Base-by-base conservation (phyloP, 805 yeast genomes). In the Candida wancherniae region DNA sequence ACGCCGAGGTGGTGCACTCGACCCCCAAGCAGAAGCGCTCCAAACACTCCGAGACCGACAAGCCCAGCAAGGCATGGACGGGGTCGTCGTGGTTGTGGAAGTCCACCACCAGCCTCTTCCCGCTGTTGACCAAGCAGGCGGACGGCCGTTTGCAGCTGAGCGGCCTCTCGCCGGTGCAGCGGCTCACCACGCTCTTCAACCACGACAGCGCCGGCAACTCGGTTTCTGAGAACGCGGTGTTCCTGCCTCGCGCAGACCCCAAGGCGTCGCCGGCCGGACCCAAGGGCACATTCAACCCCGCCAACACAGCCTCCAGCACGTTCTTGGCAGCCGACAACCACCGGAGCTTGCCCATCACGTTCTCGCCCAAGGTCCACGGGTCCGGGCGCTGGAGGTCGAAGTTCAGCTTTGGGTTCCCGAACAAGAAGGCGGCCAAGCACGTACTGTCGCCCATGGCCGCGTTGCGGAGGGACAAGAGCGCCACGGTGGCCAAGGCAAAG, bases 71-170 rank as follows among this genome's bases (percentile, higher is more conserved):
- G 12, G 29, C 19, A 6, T 25, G 24, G 2, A 16, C 32, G 3
- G 26, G 29, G 9, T 22, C 36, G 12, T 13, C 27, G 10, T 25
- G 31, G 17, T 22, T 19, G 26, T 28, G 27, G 9, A 30, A 30
- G 10, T 15, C 36, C 6, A 13, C 31, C 3, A 28, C 37, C 19
- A 33, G 35, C 17, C 26, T 37, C 14, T 37, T 37, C 19, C 35
- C 41, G 4, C 41, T 34, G 41, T 26, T 36, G 29, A 32, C 33
- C 11, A 28, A 28, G 16, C 20, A 24, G 20, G 29, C 28, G 3
- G 28, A 23, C n/a, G 28, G 20, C 18, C 20, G n/a, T n/a, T n/a
- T n/a, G n/a, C n/a, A n/a, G n/a, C n/a, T 7, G 13, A 22, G 22
- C 5, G 29, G 26, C 7, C 29, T 24, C 11, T 20, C 36, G n/a